Conservation (phyloP, 75 land plant genomes). For the Pseudotsuga menziesii region DNA sequence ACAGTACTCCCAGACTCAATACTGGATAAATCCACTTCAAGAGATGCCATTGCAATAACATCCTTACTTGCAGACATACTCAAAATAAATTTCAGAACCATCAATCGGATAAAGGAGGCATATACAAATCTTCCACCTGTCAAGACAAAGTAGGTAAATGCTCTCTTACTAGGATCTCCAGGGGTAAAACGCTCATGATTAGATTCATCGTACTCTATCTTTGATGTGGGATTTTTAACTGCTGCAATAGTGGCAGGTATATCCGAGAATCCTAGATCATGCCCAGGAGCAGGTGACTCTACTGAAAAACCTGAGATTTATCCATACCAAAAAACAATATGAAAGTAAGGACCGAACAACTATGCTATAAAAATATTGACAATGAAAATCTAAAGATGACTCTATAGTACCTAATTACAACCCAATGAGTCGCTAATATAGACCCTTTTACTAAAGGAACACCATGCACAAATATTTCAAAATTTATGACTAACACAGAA, state of each 20-base stretch:
- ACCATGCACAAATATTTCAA: no score
- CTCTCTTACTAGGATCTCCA: constrained; percentile 78
- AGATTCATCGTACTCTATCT: constrained; percentile 62
- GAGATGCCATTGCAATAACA: constrained; percentile 69
- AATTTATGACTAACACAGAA: no score
- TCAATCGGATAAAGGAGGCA: constrained; percentile 61
- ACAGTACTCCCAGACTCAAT: constrained; percentile 65
- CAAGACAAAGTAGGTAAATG: constrained; percentile 76
- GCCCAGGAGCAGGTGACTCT: no score
- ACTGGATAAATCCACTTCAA: constrained; percentile 71
- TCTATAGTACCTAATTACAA: no score
- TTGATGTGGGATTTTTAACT: constrained; percentile 51
- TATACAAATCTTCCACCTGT: constrained; percentile 77
- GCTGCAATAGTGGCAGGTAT: constrained; percentile 58
- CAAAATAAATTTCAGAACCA: constrained; percentile 58
- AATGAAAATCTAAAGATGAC: no score
- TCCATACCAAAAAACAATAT: no score
- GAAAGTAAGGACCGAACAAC: no score
- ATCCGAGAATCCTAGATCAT: no score
- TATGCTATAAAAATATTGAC: no score
- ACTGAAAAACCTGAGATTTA: constrained; percentile 30
- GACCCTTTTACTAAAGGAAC: no score
- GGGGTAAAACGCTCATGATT: constrained; percentile 74
- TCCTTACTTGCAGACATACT: constrained; percentile 85
- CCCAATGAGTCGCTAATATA: no score